Conservation (phyloP, 2,329 filamentous ascomycete species). For the Curvularia eragrostidis region DNA sequence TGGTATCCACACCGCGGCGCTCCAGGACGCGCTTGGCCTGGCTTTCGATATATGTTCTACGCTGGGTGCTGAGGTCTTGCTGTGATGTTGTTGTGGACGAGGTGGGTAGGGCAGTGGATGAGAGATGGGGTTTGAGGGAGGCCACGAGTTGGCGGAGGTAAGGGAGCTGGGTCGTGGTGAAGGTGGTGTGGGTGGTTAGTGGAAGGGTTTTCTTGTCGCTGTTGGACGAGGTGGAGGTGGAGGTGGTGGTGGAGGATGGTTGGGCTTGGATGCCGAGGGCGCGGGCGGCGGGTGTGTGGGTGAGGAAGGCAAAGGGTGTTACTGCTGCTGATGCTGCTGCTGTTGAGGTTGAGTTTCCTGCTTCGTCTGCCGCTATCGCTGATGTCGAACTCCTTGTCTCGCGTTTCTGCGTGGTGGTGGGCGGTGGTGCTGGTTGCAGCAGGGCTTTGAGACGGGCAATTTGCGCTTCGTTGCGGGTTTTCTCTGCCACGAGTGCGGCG, state of each 20-base stretch:
- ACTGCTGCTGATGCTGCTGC: constrained; percentile 2
- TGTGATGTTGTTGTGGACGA: background rate
- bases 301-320: constrained; percentile 63
- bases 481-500: constrained; percentile 71
- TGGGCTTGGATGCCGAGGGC: constrained; percentile 53
- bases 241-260: constrained; percentile 26
- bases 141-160: constrained; percentile 75
- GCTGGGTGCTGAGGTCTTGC: constrained; percentile 71
- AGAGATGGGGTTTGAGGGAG: constrained; percentile 70
- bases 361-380: background rate
- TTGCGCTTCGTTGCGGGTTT: constrained; percentile 73
- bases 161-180: constrained; percentile 83
- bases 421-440: constrained; percentile 41
- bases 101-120: constrained; percentile 43
- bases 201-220: constrained; percentile 43
- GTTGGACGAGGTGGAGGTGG: background rate
- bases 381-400: constrained; percentile 31
- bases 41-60: constrained; percentile 82
- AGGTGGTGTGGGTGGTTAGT: constrained; percentile 74
- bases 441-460: constrained; percentile 69
- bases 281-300: constrained; percentile 56
- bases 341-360: background rate
- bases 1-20: constrained; percentile 68
- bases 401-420: constrained; percentile 18
- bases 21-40: constrained; percentile 81